Evolutionary conservation across 495 filamentous ascomycete genomes (phyloP), one percentile per base, ranked within the genome.

Genomic region (Trypethelium eluteriae): DNA sequence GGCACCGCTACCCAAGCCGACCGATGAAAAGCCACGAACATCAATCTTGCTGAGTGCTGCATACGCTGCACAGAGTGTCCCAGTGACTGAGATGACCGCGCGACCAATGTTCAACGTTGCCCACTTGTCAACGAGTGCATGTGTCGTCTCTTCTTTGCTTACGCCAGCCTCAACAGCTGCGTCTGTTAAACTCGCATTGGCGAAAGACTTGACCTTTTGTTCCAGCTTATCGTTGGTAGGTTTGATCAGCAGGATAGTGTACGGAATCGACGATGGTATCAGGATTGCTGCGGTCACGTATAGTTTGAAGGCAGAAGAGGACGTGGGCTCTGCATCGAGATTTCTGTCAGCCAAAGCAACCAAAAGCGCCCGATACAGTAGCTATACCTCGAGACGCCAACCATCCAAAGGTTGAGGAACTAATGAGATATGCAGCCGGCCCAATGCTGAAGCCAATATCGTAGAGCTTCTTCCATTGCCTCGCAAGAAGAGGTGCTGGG

Each of bases 61-160:
- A 69, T 67, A 74, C 39, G 67, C 35, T 12, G 70, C 73, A 11
- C 56, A 49, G 25, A 72, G 14, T 1, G 72, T 49, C 14, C 70
- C 74, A 18, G 70, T 41, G 16, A 57, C 65, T 3, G 68, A 65
- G 53, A 76, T 62, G 44, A 72, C 63, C 11, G 76, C 72, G 68
- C 83, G 72, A 6, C 75, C 80, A 56, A 85, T 59, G 72, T 86
- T 86, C 63, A 84, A 64, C 63, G 75, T 75, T n/a, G 75, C 83
- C 84, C 84, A 87, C 63, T 70, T 70, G 72, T 85, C 81, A 2
- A 87, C 73, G 69, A 86, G 68, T 39, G 71, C 75, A 69, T 83
- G 79, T 39, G 78, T 73, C 1, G 75, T 75, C 72, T 81, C 78
- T 41, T 74, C 75, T 49, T 73, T 69, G 49, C 69, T 49, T 3